Conservation (phyloP, 495 filamentous ascomycete genomes). For the Penicillium lividum region DNA sequence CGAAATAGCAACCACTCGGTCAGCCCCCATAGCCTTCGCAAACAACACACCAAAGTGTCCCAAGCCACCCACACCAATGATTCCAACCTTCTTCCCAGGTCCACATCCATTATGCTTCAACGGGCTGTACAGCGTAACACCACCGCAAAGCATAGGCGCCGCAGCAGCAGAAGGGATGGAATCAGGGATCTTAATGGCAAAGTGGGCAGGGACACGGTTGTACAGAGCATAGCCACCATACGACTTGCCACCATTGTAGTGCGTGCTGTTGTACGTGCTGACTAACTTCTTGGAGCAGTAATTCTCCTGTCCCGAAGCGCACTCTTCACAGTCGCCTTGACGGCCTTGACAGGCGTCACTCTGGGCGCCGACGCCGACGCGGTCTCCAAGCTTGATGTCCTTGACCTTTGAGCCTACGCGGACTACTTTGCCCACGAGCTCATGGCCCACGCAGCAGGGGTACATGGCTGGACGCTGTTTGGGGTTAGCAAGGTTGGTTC, state of each 20-base stretch:
- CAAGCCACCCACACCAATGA: conserved; percentile 81
- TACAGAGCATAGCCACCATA: conserved; percentile 74
- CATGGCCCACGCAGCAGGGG: conserved; percentile 78
- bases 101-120: conserved; percentile 72
- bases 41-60: conserved; percentile 69
- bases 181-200: conserved; percentile 80
- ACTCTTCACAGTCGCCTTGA: conserved; percentile 68
- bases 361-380: conserved; percentile 88
- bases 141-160: conserved; percentile 85
- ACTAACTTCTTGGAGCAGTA: conserved; percentile 65
- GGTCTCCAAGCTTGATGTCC: conserved; percentile 76
- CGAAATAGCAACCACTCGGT: conserved; percentile 78
- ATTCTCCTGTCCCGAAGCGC: conserved; percentile 60
- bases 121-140: conserved; percentile 76
- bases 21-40: conserved; percentile 68
- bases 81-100: conserved; percentile 80
- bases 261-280: conserved; percentile 42
- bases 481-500: background rate
- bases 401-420: conserved; percentile 68
- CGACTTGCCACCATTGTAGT: conserved; percentile 57
- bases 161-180: conserved; percentile 56
- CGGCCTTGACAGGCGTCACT: conserved; percentile 63
- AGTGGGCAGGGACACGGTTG: conserved; percentile 68
- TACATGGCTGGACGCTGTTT: conserved; percentile 51
- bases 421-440: conserved; percentile 78